Base-by-base conservation (phyloP, 2,329 filamentous ascomycete genomes). In the Trichoderma simmonsii region DNA sequence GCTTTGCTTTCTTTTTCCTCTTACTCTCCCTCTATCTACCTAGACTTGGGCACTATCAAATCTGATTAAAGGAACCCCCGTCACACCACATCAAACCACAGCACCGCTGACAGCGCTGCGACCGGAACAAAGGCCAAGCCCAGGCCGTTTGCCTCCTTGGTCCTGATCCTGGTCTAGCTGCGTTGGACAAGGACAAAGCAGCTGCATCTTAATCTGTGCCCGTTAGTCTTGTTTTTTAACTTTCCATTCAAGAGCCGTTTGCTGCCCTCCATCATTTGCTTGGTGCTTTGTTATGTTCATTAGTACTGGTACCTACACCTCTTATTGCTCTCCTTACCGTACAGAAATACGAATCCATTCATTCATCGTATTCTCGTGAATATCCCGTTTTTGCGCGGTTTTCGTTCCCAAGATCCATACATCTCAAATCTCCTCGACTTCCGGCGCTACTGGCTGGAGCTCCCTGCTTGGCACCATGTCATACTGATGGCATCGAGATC, bases 401-500 rank as follows among this genome's bases (percentile, higher is more conserved):
- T 54, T 54, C n/a, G 4, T 3, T 24, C 5, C 11, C 5, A 21
- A 60, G 12, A 30, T 60, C 28, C 11, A 60, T 43, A 43, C 39
- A 43, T 43, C 15, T 21, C 56, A 14, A 59, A n/a, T 18, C 28
- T 30, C 56, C 57, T 60, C 15, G 30, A 34, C 30, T 21, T 30
- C 24, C 57, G 28, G 30, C 18, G 43, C 43, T 51, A 51, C 43
- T 21, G 43, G 43, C 43, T 51, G 57, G 57, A 60, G 57, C 57
- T 32, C 57, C n/a, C 15, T 59, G 28, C 57, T 67, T 57, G 65
- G 65, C 51, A 28, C 32, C 34, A 68, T 68, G 65, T 68, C 54
- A 68, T 59, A 24, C 24, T 68, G 51, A 72, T 70, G 67, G 39
- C 39, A 70, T 62, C 39, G 28, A 62, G 67, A 62, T 48, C 18